Evolutionary conservation across 768 basidiomycete genomes (phyloP).

Genomic region (Termitomyces sp.): DNA sequence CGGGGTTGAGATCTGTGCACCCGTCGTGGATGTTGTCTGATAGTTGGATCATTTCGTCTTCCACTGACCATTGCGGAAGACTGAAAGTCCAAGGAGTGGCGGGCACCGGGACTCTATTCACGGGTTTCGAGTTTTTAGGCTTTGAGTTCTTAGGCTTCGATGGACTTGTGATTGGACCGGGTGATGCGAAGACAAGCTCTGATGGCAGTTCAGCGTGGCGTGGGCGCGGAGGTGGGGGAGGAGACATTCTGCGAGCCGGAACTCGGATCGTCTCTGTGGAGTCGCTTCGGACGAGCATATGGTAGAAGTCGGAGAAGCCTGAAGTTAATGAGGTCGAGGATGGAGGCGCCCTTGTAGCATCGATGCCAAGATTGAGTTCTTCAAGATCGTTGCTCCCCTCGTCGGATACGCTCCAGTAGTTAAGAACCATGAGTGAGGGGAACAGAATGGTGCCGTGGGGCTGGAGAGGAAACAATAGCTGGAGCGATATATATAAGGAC

Average conservation of each 20-base stretch:
- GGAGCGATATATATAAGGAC: not conserved
- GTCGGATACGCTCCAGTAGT: not conserved
- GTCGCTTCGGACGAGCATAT: not conserved
- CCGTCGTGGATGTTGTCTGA: constrained; percentile 2
- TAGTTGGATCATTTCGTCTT: not conserved
- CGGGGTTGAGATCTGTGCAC: not conserved
- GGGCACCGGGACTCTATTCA: not conserved
- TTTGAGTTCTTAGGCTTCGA: not conserved
- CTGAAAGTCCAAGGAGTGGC: not conserved
- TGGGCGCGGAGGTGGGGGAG: not conserved
- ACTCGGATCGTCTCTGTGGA: not conserved
- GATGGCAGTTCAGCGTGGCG: not conserved
- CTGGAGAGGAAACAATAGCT: not conserved
- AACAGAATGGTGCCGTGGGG: not conserved
- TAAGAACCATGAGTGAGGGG: not conserved
- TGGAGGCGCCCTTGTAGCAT: too few species aligned
- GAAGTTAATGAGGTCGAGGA: not conserved
- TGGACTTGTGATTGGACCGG: not conserved
- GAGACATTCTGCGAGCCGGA: not conserved
- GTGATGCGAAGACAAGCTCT: not conserved
- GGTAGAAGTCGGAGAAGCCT: not conserved
- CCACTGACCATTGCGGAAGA: not conserved
- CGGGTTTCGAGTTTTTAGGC: not conserved
- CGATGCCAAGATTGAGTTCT: not conserved
- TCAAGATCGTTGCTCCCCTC: not conserved